These are phyloP conservation scores for Pinguiococcus pyrenoidosus DNA, from an alignment of 108 stramenopile species.

Conservation along the genomic window DNA sequence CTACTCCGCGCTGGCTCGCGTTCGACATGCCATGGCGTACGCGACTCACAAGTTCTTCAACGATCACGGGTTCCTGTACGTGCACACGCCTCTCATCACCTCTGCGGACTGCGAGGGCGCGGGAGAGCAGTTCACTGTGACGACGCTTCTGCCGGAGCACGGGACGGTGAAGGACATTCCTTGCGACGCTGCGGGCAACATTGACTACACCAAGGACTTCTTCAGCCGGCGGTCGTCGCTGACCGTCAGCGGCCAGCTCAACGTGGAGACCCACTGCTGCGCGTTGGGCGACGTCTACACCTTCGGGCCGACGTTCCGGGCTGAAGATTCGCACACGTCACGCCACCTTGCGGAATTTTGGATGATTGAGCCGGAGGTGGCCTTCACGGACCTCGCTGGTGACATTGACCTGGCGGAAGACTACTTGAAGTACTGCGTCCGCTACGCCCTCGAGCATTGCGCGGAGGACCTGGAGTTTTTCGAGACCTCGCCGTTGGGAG, in stretches of 20 bases:
- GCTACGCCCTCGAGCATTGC: slow-evolving; percentile 69
- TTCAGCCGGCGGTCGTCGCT: slow-evolving; percentile 55
- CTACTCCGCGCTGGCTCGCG: slow-evolving; percentile 48
- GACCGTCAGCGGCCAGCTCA: slow-evolving; percentile 82
- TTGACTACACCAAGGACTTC: slow-evolving; percentile 61
- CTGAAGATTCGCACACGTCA: slow-evolving; percentile 84
- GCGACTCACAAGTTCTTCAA: slow-evolving; percentile 72
- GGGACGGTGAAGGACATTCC: background rate
- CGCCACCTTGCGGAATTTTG: slow-evolving; percentile 86
- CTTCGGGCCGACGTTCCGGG: slow-evolving; percentile 80
- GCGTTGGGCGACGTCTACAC: slow-evolving; percentile 84
- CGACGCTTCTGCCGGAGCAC: slow-evolving; percentile 37
- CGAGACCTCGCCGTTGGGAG: slow-evolving; percentile 50
- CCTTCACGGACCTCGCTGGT: slow-evolving; percentile 59
- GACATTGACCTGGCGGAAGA: slow-evolving; percentile 81
- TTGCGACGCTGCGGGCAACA: slow-evolving; percentile 19
- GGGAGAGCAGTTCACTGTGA: slow-evolving; percentile 76
- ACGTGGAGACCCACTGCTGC: slow-evolving; percentile 77
- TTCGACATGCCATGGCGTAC: slow-evolving; percentile 65
- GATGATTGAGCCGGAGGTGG: slow-evolving; percentile 81
- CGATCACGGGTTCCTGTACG: slow-evolving; percentile 59
- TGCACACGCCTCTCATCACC: slow-evolving; percentile 62
- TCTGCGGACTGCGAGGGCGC: slow-evolving; percentile 89
- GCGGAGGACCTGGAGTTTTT: slow-evolving; percentile 70
- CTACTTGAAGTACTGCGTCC: slow-evolving; percentile 75